phyloP scores from a whole-genome alignment of 805 yeast species.

The Pichia insulana region DNA sequence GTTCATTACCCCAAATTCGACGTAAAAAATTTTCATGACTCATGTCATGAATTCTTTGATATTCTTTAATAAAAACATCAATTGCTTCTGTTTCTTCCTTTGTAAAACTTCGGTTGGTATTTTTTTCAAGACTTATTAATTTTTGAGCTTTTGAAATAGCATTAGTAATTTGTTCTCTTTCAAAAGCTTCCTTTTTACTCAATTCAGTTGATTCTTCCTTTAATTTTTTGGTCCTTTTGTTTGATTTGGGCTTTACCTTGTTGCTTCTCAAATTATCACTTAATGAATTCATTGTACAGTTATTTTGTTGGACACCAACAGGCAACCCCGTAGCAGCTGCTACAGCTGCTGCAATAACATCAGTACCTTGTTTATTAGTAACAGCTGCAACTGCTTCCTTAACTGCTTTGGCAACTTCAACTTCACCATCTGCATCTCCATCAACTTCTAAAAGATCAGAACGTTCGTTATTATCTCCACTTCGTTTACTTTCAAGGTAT shows the following conservation, averaged over 20 bases:
- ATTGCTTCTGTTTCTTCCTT: slow-evolving; percentile 61
- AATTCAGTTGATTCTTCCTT: neutral
- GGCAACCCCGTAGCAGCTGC: slow-evolving; percentile 20
- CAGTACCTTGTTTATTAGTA: slow-evolving; percentile 17
- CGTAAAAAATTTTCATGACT: slow-evolving; percentile 65
- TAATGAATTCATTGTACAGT: neutral
- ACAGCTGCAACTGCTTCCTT: slow-evolving; percentile 11
- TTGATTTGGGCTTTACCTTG: neutral
- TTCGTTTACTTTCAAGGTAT: slow-evolving; percentile 21
- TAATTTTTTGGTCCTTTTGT: neutral
- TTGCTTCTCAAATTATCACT: slow-evolving; percentile 1
- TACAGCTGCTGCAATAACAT: slow-evolving; percentile 24
- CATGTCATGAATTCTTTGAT: slow-evolving; percentile 53
- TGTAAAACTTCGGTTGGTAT: slow-evolving; percentile 36
- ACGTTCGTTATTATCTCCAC: slow-evolving; percentile 8
- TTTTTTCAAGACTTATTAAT: slow-evolving; percentile 18
- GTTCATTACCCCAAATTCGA: slow-evolving; percentile 79
- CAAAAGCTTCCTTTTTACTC: neutral
- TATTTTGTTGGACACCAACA: neutral
- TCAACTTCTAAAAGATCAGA: slow-evolving; percentile 18
- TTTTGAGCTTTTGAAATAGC: slow-evolving; percentile 38
- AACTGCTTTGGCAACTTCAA: slow-evolving; percentile 23
- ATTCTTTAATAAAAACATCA: slow-evolving; percentile 63
- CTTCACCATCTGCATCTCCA: slow-evolving; percentile 26
- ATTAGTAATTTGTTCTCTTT: slow-evolving; percentile 30